Evolutionary conservation across 2,329 filamentous ascomycete genomes (phyloP), one percentile per base, ranked within the genome.

Genomic region (Aspergillus novofumigatus): DNA sequence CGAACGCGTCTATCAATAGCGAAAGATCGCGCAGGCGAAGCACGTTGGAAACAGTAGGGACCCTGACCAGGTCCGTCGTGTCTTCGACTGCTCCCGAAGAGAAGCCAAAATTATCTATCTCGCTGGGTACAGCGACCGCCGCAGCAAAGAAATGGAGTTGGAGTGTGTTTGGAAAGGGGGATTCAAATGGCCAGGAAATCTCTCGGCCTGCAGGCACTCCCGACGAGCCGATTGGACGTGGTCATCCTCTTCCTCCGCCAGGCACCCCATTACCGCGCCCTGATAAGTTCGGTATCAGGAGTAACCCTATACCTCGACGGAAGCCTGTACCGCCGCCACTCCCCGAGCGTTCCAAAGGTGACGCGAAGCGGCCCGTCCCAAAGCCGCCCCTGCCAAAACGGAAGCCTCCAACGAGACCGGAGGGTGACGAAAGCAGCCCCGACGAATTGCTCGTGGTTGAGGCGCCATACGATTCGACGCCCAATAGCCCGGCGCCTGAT

Each of bases 161-260:
- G 75, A 78, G 75, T 56, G 77, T 85, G 21, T 75, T 82, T 49
- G 74, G 71, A 38, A 78, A 74, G 63, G 67, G 64, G 29, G 72
- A 79, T n/a, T 59, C 66, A 38, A 76, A 69, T 35, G 74, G 77
- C 11, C 73, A 72, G 14, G 79, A 80, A 26, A 71, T 70, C 4
- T 69, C 71, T 50, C 64, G 69, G 38, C 63, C 69, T 57, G 69
- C 74, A 7, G 72, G 71, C 49, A 84, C 59, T 72, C 85, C 74
- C 62, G 83, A 75, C 62, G 84, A 90, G 65, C 91, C 91, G 1
- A 91, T 95, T 78, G 92, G 92, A 1, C 83, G 91, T 42, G 91
- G 91, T 0, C 87, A 89, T 64, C 91, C 91, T 1, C 78, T 96
- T 20, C 91, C 91, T 49, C 91, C 91, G 8, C 90, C 89, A 2